Percentiles rank a stretch among this genome's conserved stretches.
Conservation (phyloP, 176 grass and related monocot genomes). For the Musa itinerans region DNA sequence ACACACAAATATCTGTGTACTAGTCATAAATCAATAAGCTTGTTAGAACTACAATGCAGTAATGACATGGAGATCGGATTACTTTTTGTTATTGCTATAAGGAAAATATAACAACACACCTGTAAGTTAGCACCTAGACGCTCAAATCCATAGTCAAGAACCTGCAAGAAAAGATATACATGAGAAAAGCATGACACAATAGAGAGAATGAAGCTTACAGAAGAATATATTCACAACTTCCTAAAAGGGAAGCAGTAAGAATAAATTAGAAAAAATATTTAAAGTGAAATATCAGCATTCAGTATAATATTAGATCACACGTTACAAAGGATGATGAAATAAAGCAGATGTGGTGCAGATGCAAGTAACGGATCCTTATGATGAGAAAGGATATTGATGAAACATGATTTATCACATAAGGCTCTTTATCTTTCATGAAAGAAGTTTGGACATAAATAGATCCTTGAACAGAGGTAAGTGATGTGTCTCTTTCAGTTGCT, state of each 20-base stretch:
- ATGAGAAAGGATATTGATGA: neutral
- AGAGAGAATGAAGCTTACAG: neutral
- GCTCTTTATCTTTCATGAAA: neutral
- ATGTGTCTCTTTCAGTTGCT: no score
- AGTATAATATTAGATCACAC: neutral
- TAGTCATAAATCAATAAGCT: neutral
- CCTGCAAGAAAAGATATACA: constrained; percentile 38
- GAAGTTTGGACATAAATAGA: neutral
- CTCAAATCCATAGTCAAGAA: constrained; percentile 93
- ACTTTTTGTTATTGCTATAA: neutral
- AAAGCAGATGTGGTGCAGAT: neutral
- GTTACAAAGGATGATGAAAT: neutral
- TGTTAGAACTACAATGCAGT: neutral
- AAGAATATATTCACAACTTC: neutral
- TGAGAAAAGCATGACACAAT: constrained; percentile 15
- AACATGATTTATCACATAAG: neutral
- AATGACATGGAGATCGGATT: no score
- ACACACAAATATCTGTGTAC: neutral
- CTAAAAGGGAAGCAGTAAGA: neutral
- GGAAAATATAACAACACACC: constrained; percentile 28
- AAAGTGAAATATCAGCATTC: neutral
- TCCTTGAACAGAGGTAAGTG: neutral
- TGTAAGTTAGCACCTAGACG: constrained; percentile 72
- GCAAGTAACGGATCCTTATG: neutral
- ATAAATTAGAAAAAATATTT: neutral